These are phyloP conservation scores for Gnomoniopsis smithogilvyi DNA, from an alignment of 2,329 filamentous ascomycete species.

Conservation along the genomic window DNA sequence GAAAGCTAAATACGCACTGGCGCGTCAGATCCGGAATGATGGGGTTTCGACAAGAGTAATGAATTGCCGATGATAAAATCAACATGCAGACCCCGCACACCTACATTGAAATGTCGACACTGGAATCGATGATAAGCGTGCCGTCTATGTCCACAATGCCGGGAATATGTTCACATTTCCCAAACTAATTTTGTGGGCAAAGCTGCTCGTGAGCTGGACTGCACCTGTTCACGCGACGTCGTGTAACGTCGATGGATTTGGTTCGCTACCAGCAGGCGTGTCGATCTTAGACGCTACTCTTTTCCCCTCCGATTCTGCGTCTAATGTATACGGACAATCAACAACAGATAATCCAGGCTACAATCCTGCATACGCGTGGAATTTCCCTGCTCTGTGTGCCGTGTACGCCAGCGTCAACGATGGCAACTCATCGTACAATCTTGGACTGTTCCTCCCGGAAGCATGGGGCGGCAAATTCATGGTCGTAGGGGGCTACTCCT, in stretches of 20 bases:
- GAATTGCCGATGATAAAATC: too few relatives aligned
- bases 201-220: too few relatives aligned
- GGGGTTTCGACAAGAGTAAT: too few relatives aligned
- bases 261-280: constrained; percentile 4
- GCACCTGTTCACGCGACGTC: neutral
- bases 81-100: too few relatives aligned
- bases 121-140: too few relatives aligned
- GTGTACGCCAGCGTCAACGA: constrained; percentile 28
- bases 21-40: too few relatives aligned
- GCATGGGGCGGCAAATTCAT: constrained; percentile 31
- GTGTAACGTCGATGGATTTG: neutral
- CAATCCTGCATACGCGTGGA: constrained; percentile 2
- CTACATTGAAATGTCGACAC: too few relatives aligned
- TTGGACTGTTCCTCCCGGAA: constrained; percentile 31
- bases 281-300: neutral
- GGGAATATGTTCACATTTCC: too few relatives aligned
- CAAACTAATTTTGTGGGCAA: too few relatives aligned
- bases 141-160: too few relatives aligned
- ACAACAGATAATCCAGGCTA: constrained; percentile 4
- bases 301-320: neutral
- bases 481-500: constrained; percentile 19
- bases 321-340: constrained; percentile 5
- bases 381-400: constrained; percentile 30
- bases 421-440: constrained; percentile 27
- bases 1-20: too few relatives aligned